phyloP scores from a whole-genome alignment of 1,284 basidiomycete species.

The Hemileia vastatrix region DNA sequence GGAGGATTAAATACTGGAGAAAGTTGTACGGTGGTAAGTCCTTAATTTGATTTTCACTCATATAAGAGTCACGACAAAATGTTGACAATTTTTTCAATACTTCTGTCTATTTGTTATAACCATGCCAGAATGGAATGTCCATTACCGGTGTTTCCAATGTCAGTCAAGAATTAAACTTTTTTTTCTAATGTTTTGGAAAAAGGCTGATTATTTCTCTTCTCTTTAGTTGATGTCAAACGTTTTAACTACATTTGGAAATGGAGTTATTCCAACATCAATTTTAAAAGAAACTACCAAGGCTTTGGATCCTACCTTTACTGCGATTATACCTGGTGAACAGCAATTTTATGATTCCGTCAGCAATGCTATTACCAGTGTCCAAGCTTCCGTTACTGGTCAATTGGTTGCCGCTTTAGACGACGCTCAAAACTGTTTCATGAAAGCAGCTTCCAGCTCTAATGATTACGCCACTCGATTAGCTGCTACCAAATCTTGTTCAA shows the following conservation, averaged over 20 bases:
- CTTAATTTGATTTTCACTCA: neutral
- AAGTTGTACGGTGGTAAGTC: constrained; percentile 19
- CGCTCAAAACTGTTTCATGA: constrained; percentile 17
- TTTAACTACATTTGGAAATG: constrained; percentile 16
- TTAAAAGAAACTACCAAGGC: constrained; percentile 7
- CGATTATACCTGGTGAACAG: constrained; percentile 15
- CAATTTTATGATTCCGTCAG: constrained; percentile 3
- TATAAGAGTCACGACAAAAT: neutral
- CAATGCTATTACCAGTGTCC: constrained; percentile 15
- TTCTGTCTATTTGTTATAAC: neutral
- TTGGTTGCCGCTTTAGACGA: constrained; percentile 19
- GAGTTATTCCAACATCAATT: constrained; percentile 11
- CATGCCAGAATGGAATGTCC: constrained; percentile 12
- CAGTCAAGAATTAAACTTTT: neutral
- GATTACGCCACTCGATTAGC: constrained; percentile 6
- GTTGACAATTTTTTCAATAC: neutral
- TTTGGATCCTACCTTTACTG: constrained; percentile 10
- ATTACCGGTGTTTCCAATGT: constrained; percentile 22
- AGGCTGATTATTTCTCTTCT: neutral
- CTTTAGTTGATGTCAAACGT: constrained; percentile 17
- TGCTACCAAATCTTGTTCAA: constrained; percentile 5
- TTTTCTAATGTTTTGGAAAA: neutral
- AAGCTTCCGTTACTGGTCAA: constrained; percentile 8
- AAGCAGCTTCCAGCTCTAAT: neutral
- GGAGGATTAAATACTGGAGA: constrained; percentile 19